A percentile compares a stretch with the other conserved stretches of the same genome.
Conservation (phyloP, 352 stramenopile species). For the Phytophthora pseudosyringae region DNA sequence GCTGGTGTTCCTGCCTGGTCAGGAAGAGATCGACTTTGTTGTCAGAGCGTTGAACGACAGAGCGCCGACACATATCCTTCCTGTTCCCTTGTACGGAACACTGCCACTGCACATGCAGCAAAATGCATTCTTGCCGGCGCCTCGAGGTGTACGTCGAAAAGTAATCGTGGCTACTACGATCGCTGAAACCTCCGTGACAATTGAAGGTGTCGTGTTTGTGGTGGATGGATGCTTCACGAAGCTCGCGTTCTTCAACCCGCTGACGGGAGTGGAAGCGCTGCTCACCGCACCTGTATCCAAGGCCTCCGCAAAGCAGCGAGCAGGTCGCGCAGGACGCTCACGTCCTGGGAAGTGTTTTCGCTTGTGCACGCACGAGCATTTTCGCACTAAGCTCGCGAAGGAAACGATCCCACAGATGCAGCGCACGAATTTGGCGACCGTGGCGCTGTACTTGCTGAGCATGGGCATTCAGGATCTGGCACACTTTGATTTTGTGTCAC, state of each 20-base stretch:
- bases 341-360: slow-evolving; percentile 83
- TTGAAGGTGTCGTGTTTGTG: slow-evolving; percentile 94
- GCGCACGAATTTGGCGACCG: slow-evolving; percentile 73
- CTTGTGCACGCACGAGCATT: slow-evolving; percentile 69
- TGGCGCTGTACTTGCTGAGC: slow-evolving; percentile 77
- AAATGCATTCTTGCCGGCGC: slow-evolving; percentile 87
- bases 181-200: slow-evolving; percentile 97
- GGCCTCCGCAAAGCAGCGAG: slow-evolving; percentile 96
- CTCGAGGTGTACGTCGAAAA: slow-evolving; percentile 72
- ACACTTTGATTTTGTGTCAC: slow-evolving; percentile 86
- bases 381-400: slow-evolving; percentile 48
- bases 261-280: slow-evolving; percentile 82
- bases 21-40: slow-evolving; percentile 95
- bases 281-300: slow-evolving; percentile 96
- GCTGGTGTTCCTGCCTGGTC: slow-evolving; percentile 95
- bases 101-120: slow-evolving; percentile 94
- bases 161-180: slow-evolving; percentile 93
- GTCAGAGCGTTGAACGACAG: slow-evolving; percentile 68
- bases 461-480: slow-evolving; percentile 89
- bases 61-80: slow-evolving; percentile 54
- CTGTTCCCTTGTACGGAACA: slow-evolving; percentile 92
- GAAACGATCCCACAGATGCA: slow-evolving; percentile 87
- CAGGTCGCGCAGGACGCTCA: slow-evolving; percentile 93
- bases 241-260: slow-evolving; percentile 84
- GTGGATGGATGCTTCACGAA: slow-evolving; percentile 84